Evolutionary conservation across 1,284 basidiomycete species (phyloP), one percentile per base, ranked within the genome.

Genomic region (Xerocomus amazonicus): DNA sequence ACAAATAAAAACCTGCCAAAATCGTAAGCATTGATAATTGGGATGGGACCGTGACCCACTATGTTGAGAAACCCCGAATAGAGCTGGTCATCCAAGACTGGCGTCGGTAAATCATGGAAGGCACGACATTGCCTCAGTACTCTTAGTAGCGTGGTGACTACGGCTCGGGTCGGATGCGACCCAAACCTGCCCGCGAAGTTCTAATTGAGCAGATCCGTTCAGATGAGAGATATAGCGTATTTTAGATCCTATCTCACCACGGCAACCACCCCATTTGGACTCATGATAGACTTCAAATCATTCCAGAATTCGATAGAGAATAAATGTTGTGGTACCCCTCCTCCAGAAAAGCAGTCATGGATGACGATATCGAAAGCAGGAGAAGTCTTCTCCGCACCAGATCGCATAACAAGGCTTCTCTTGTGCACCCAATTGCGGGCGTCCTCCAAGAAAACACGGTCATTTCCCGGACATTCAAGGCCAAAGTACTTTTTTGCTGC

Each of bases 281-380:
- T 75, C 64, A 95, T 75, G 16, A 85, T 63, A 5, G 66, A 62
- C 59, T 81, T 83, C 42, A 94, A 66, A 48, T 84, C 81, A 33
- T 73, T 54, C 90, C 91, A 95, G 62, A 94, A 94, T 56, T 92
- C 83, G 23, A 76, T 45, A 0, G 92, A 90, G 68, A 88, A 96
- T 37, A 97, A 71, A 59, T 91, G 83, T 14, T 82, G 73, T 0
- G 93, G 92, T 4, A 97, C 83, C 17, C 80, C 80, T 4, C 93
- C 94, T 3, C 92, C 93, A 9, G 91, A 92, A 68, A 96, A 97
- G 59, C 88, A 90, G 62, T 96, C 94, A 60, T 97, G 94, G 0
- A 96, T 73, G 16, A 93, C 79, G 57, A 89, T 82, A 63, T 90
- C 88, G 65, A 82, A 96, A 23, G 63, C 65, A 29, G 68, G 60